phyloP scores from a whole-genome alignment of 495 filamentous ascomycete species.

The Trichoderma virens region DNA sequence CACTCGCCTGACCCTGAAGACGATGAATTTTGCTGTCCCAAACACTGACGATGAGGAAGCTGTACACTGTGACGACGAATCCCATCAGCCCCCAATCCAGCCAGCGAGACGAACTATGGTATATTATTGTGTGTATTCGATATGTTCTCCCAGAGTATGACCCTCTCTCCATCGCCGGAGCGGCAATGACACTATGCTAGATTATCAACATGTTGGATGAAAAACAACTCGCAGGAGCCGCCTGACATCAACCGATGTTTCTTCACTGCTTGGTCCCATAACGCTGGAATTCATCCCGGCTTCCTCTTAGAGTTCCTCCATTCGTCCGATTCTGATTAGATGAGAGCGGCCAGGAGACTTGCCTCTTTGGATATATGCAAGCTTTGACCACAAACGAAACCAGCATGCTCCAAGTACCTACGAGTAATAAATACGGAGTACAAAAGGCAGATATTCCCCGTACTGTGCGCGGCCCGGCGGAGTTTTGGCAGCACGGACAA shows the following conservation, averaged over 20 bases:
- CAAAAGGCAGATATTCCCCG: neutral
- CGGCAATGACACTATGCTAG: neutral
- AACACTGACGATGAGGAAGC: too few species aligned
- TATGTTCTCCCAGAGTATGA: neutral
- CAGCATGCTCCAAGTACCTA: too few species aligned
- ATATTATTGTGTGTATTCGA: neutral
- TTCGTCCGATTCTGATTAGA: neutral
- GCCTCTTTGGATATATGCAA: too few species aligned
- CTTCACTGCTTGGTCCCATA: conserved; percentile 9
- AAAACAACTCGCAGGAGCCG: neutral
- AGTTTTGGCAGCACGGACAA: neutral
- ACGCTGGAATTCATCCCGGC: conserved; percentile 16
- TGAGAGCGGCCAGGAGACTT: too few species aligned
- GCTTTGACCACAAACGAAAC: too few species aligned
- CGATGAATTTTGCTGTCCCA: too few species aligned
- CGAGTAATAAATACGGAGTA: too few species aligned
- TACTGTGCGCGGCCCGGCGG: neutral
- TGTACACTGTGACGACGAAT: too few species aligned
- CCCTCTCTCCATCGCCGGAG: neutral
- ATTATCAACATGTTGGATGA: neutral
- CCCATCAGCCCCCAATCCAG: neutral
- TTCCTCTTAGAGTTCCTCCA: neutral
- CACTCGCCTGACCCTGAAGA: too few species aligned
- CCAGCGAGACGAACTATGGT: neutral
- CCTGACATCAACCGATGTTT: neutral